phyloP scores from a whole-genome alignment of 768 basidiomycete species.

The Tricholoma bakamatsutake region DNA sequence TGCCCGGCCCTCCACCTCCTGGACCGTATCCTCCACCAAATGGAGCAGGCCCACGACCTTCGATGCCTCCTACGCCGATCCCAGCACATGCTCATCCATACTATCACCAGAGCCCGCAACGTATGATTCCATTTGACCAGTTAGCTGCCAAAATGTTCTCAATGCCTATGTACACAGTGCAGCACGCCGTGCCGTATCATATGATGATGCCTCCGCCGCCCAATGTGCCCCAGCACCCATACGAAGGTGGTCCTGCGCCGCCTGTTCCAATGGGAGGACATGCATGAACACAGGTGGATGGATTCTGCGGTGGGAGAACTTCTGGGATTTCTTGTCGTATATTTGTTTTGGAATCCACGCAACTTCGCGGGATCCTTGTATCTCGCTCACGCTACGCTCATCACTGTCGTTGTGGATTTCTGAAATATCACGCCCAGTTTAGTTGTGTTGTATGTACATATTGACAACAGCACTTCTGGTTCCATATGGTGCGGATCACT shows the following conservation, averaged over 20 bases:
- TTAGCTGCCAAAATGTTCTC: slow-evolving; percentile 25
- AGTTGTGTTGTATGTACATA: slow-evolving; percentile 1
- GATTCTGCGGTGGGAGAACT: slow-evolving; percentile 6
- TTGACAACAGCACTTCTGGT: neutral
- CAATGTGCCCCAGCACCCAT: slow-evolving; percentile 61
- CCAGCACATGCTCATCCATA: slow-evolving; percentile 83
- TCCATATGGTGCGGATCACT: too few species aligned
- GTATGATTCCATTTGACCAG: slow-evolving; percentile 35
- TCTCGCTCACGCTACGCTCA: slow-evolving; percentile 13
- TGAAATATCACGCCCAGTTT: slow-evolving; percentile 28
- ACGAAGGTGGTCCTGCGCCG: slow-evolving; percentile 64
- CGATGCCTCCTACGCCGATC: slow-evolving; percentile 90
- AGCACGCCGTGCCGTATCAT: slow-evolving; percentile 82
- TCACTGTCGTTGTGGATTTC: slow-evolving; percentile 32
- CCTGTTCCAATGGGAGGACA: slow-evolving; percentile 79
- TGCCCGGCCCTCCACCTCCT: slow-evolving; percentile 61
- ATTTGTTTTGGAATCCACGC: slow-evolving; percentile 10
- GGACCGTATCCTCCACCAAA: slow-evolving; percentile 77
- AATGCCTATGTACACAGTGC: slow-evolving; percentile 44
- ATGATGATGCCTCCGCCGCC: slow-evolving; percentile 90
- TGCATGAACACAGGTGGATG: slow-evolving; percentile 34
- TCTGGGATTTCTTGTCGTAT: slow-evolving; percentile 21
- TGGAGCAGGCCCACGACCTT: slow-evolving; percentile 72
- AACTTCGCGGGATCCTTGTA: slow-evolving; percentile 13
- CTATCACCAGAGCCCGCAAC: slow-evolving; percentile 86